phyloP scores from a whole-genome alignment of 2,329 filamentous ascomycete species.

The Hypoxylon sp. region DNA sequence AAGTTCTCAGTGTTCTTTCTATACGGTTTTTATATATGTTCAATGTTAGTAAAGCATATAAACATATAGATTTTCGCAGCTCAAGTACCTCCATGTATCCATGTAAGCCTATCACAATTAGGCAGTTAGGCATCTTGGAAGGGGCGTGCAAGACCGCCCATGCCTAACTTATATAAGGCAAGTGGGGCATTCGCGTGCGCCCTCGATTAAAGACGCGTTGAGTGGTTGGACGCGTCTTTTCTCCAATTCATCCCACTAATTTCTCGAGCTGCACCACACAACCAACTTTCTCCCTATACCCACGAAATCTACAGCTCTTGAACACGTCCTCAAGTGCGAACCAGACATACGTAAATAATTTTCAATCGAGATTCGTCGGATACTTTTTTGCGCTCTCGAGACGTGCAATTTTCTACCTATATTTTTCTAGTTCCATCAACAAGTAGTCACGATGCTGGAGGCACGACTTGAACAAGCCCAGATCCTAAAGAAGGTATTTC shows the following conservation, averaged over 20 bases:
- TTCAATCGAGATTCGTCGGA: neutral
- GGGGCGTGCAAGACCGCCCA: neutral
- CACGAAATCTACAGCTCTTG: slow-evolving; percentile 17
- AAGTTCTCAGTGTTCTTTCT: too few species aligned
- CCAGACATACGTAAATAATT: neutral
- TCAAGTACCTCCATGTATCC: too few species aligned
- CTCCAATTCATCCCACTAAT: slow-evolving; percentile 42
- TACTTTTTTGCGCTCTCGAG: neutral
- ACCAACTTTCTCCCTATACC: slow-evolving; percentile 8
- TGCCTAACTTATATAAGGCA: slow-evolving; percentile 17
- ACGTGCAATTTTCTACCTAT: slow-evolving; percentile 1
- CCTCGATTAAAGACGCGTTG: slow-evolving; percentile 42
- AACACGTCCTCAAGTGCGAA: slow-evolving; percentile 15
- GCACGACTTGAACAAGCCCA: slow-evolving; percentile 95
- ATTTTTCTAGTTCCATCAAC: slow-evolving; percentile 9
- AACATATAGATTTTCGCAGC: neutral
- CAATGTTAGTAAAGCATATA: too few species aligned
- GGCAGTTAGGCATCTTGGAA: too few species aligned
- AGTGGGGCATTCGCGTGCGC: slow-evolving; percentile 38
- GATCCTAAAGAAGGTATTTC: slow-evolving; percentile 90
- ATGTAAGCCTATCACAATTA: too few species aligned
- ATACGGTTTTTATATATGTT: too few species aligned
- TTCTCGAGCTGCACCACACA: slow-evolving; percentile 17
- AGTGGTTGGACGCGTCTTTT: slow-evolving; percentile 39
- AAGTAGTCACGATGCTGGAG: slow-evolving; percentile 81